phyloP scores from a whole-genome alignment of 2,329 filamentous ascomycete species.

The Drechslerella coelobrocha region DNA sequence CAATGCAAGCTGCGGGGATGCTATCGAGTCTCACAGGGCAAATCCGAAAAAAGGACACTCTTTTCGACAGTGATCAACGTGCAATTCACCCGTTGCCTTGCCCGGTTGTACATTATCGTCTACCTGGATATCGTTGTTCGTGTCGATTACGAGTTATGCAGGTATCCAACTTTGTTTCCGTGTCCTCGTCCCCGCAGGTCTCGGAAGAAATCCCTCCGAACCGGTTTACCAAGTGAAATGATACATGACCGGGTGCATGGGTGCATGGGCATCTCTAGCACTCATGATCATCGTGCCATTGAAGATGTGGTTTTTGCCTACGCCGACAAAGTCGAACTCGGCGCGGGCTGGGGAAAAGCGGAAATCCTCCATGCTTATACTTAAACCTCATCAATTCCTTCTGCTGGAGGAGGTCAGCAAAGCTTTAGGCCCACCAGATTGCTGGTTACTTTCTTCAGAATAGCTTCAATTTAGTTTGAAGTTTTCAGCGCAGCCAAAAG shows the following conservation, averaged over 20 bases:
- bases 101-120: conserved; percentile 47
- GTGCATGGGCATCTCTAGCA: conserved; percentile 21
- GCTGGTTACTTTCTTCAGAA: conserved; percentile 15
- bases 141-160: conserved; percentile 13
- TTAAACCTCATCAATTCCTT: conserved; percentile 21
- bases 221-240: conserved; percentile 12
- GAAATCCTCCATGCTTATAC: conserved; percentile 47
- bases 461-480: conserved; percentile 44
- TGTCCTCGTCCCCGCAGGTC: conserved; percentile 10
- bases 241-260: conserved; percentile 13
- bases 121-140: conserved; percentile 15
- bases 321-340: no score
- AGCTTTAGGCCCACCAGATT: conserved; percentile 20
- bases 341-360: no score
- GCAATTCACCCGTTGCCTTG: conserved; percentile 41
- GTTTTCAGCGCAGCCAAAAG: conserved; percentile 9
- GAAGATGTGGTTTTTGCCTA: conserved; percentile 11
- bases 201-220: conserved; percentile 44
- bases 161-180: conserved; percentile 4
- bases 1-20: conserved; percentile 4
- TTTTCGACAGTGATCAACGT: conserved; percentile 30
- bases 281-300: conserved; percentile 35
- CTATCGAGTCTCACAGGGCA: conserved; percentile 2
- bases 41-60: conserved; percentile 5
- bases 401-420: conserved; percentile 14